Conservation (phyloP, 2,329 filamentous ascomycete species). For the Penicillium freii region DNA sequence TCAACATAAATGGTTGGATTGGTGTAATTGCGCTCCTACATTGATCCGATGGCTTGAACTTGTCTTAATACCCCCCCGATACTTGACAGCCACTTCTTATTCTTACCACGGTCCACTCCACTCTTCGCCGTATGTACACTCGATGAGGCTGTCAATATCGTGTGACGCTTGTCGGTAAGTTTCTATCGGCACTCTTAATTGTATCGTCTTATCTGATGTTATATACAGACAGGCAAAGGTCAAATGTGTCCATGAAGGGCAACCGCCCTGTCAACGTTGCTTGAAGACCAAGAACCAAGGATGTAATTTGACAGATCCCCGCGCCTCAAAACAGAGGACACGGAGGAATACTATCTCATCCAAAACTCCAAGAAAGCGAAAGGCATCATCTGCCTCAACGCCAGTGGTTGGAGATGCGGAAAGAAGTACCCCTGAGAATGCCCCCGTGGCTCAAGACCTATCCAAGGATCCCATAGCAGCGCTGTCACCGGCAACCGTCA, state of each 20-base stretch:
- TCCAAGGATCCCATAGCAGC: slow-evolving; percentile 22
- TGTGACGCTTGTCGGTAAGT: slow-evolving; percentile 37
- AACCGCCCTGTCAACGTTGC: slow-evolving; percentile 36
- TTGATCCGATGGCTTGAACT: slow-evolving; percentile 1
- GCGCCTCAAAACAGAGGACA: slow-evolving; percentile 18
- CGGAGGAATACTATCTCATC: slow-evolving; percentile 1
- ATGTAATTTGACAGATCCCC: slow-evolving; percentile 35
- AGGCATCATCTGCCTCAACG: slow-evolving; percentile 7
- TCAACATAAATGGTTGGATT: background rate
- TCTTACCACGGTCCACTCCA: background rate
- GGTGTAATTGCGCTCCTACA: background rate
- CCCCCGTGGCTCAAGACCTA: background rate
- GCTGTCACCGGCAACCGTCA: slow-evolving; percentile 30
- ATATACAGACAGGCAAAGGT: slow-evolving; percentile 36
- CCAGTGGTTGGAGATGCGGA: background rate
- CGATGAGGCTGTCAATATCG: slow-evolving; percentile 38
- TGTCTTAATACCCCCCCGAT: background rate
- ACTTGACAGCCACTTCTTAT: slow-evolving; percentile 1
- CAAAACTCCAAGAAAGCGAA: slow-evolving; percentile 18
- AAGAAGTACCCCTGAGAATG: slow-evolving; percentile 4
- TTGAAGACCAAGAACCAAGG: slow-evolving; percentile 22
- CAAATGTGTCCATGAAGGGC: slow-evolving; percentile 38
- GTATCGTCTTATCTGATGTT: background rate
- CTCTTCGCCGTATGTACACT: slow-evolving; percentile 2
- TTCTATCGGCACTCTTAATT: background rate